These are phyloP conservation scores for Tolypocladium nubicola DNA, from an alignment of 2,329 filamentous ascomycete species.

Conservation along the genomic window DNA sequence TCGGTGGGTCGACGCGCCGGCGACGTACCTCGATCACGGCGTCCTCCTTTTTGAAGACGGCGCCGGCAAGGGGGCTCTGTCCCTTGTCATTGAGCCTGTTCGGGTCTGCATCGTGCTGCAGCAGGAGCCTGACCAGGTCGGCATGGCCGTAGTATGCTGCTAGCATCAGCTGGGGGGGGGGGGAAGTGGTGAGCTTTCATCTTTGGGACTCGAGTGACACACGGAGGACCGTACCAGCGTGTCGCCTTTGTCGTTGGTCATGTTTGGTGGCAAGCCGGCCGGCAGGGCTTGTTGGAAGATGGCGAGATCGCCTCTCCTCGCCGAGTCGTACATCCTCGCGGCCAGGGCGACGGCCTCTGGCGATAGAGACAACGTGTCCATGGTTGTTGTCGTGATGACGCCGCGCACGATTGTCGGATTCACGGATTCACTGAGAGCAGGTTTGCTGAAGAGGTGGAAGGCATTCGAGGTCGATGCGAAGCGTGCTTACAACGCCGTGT, in stretches of 20 bases:
- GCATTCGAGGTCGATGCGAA: background rate
- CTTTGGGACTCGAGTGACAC: background rate
- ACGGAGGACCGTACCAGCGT: slow-evolving; percentile 39
- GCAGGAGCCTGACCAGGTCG: slow-evolving; percentile 46
- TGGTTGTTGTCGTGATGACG: background rate
- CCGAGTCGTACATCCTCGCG: slow-evolving; percentile 55
- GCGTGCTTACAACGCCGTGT: too few species aligned
- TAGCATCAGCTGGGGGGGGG: slow-evolving; percentile 53
- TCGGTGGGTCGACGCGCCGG: background rate
- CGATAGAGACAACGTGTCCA: background rate
- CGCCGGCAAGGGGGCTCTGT: slow-evolving; percentile 60
- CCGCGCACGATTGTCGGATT: background rate
- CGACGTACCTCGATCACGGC: slow-evolving; percentile 45
- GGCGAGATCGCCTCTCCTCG: slow-evolving; percentile 46
- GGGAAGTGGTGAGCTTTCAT: background rate
- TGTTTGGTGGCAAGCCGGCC: slow-evolving; percentile 55
- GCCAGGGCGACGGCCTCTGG: slow-evolving; percentile 58
- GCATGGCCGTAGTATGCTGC: slow-evolving; percentile 59
- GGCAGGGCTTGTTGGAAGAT: slow-evolving; percentile 53
- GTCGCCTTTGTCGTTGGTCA: slow-evolving; percentile 65
- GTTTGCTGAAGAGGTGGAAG: background rate
- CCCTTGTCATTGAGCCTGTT: slow-evolving; percentile 58
- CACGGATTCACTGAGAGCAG: background rate
- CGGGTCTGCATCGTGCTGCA: slow-evolving; percentile 53
- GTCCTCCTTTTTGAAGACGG: slow-evolving; percentile 61